Percentiles rank a stretch among this genome's conserved stretches.
Conservation (phyloP, 345 rosid species). For the Trapa bicornis region DNA sequence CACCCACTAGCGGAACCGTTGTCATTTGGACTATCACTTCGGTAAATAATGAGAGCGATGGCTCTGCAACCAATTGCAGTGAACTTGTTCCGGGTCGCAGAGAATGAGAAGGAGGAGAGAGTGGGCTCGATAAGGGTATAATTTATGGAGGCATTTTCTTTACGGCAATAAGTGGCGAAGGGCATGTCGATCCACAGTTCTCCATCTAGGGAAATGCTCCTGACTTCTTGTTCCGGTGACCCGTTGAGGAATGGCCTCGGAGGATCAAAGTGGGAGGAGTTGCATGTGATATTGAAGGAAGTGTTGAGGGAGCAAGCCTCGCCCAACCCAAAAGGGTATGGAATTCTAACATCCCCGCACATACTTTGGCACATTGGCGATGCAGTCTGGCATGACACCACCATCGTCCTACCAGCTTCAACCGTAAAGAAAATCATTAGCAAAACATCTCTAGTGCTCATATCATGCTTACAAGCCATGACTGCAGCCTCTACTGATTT, state of each 20-base stretch:
- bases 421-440: neutral
- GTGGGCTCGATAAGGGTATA: no score
- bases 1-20: slow-evolving; percentile 1
- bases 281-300: neutral
- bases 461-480: neutral
- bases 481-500: neutral
- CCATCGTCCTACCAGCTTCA: neutral
- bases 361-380: neutral
- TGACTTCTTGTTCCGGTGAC: neutral
- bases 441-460: neutral
- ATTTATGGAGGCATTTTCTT: neutral
- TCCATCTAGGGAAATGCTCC: neutral
- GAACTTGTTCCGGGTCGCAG: slow-evolving; percentile 15
- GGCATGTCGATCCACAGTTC: neutral
- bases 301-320: slow-evolving; percentile 1
- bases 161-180: neutral
- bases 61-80: slow-evolving; percentile 31
- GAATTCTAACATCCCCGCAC: slow-evolving; percentile 1
- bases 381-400: neutral
- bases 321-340: neutral
- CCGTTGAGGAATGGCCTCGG: neutral
- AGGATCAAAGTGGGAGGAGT: neutral
- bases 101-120: neutral
- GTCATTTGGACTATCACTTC: neutral
- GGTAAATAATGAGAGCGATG: neutral